phyloP scores from a whole-genome alignment of 2,329 filamentous ascomycete species.

The Celoporthe dispersa region DNA sequence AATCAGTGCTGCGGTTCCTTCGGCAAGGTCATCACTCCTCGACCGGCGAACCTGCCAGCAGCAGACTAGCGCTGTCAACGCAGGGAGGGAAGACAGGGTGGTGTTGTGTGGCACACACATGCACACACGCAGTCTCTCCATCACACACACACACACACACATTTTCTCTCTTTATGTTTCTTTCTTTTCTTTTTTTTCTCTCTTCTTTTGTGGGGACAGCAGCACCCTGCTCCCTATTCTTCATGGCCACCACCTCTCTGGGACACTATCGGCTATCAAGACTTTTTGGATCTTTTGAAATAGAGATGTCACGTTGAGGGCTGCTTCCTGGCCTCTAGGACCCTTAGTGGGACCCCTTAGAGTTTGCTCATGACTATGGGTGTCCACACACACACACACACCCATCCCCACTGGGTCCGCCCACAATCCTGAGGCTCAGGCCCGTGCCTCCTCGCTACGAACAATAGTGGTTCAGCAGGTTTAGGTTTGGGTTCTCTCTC shows the following conservation, averaged over 20 bases:
- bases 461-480: neutral
- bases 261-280: too few relatives aligned
- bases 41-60: neutral
- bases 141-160: too few relatives aligned
- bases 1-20: conserved; percentile 5
- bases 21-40: conserved; percentile 3
- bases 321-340: neutral
- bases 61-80: neutral
- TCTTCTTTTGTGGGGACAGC: neutral
- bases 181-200: neutral
- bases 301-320: neutral
- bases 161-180: too few relatives aligned
- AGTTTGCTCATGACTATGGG: neutral
- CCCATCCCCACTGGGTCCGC: neutral
- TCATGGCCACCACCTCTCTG: neutral
- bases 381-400: neutral
- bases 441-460: neutral
- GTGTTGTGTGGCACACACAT: neutral
- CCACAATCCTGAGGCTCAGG: neutral
- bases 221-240: neutral
- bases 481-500: too few relatives aligned
- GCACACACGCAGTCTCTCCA: too few relatives aligned
- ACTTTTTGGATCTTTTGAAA: too few relatives aligned
- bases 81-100: neutral
- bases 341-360: neutral